Evolutionary conservation across 1,139 yeast species (phyloP).

Genomic region (Yamadazyma sp.): DNA sequence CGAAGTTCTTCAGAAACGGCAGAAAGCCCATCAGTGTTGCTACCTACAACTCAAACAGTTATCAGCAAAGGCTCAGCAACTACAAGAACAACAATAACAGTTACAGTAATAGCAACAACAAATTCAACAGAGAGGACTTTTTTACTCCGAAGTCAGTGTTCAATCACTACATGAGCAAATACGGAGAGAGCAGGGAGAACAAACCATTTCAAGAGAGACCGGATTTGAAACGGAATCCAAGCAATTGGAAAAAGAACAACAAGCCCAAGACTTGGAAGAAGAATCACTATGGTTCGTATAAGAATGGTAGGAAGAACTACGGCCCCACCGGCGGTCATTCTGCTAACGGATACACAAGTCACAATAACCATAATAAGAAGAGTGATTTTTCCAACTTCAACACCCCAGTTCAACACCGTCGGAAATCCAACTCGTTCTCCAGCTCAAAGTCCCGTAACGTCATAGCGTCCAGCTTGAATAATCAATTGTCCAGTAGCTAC

Average conservation of each 20-base stretch:
- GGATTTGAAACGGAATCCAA: conserved; percentile 16
- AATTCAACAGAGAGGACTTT: conserved; percentile 65
- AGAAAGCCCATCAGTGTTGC: conserved; percentile 68
- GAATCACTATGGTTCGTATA: conserved; percentile 15
- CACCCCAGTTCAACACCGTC: conserved; percentile 15
- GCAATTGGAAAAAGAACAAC: conserved; percentile 35
- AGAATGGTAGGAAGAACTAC: conserved; percentile 12
- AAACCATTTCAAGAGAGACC: conserved; percentile 16
- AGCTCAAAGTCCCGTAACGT: conserved; percentile 24
- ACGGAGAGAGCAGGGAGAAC: conserved; percentile 39
- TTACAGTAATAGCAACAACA: conserved; percentile 25
- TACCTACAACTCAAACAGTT: conserved; percentile 39
- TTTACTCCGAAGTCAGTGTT: conserved; percentile 78
- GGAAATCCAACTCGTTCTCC: conserved; percentile 33
- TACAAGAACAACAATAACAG: conserved; percentile 23
- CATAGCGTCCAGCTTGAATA: conserved; percentile 7
- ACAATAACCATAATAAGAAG: conserved; percentile 15
- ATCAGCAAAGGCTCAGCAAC: conserved; percentile 20
- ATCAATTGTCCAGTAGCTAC: conserved; percentile 5
- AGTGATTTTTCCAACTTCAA: conserved; percentile 13
- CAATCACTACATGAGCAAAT: conserved; percentile 70
- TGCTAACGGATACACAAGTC: conserved; percentile 14
- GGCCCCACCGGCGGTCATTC: conserved; percentile 15
- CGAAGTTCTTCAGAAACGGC: conserved; percentile 46
- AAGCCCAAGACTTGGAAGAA: conserved; percentile 23